Conservation (phyloP, 1,284 basidiomycete species). For the Pseudozyma sp. region DNA sequence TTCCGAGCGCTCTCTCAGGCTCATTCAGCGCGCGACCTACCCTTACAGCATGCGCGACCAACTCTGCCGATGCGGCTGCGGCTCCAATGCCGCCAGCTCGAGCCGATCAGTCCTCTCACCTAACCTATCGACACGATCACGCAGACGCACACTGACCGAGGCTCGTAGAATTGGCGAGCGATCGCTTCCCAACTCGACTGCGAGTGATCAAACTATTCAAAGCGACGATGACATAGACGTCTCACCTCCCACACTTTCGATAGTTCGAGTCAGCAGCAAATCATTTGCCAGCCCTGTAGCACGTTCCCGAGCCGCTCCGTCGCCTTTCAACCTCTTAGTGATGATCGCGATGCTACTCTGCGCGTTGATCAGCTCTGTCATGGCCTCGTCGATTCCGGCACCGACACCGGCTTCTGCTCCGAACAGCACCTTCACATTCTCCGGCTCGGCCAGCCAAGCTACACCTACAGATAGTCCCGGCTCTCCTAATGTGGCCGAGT, state of each 20-base stretch:
- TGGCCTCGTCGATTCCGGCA: constrained; percentile 7
- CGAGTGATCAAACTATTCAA: too few relatives aligned
- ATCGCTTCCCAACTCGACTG: too few relatives aligned
- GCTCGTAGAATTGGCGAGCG: too few relatives aligned
- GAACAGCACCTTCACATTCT: not conserved
- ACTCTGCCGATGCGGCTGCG: constrained; percentile 29
- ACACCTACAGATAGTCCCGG: constrained; percentile 5
- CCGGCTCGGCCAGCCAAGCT: not conserved
- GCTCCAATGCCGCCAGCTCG: constrained; percentile 30
- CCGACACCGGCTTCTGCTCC: constrained; percentile 2
- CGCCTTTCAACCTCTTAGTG: not conserved
- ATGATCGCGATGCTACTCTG: constrained; percentile 11
- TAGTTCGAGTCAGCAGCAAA: too few relatives aligned
- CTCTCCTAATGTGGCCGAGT: not conserved
- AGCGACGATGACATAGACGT: too few relatives aligned
- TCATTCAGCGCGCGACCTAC: not conserved
- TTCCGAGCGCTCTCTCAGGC: not conserved
- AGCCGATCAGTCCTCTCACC: constrained; percentile 7
- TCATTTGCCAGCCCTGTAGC: not conserved
- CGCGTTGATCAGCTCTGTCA: constrained; percentile 1
- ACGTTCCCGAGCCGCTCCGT: not conserved
- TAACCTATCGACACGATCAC: not conserved
- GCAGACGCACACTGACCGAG: not conserved
- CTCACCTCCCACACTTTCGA: too few relatives aligned
- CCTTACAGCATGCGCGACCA: constrained; percentile 17